Evolutionary conservation across 768 basidiomycete species (phyloP).

Genomic region (Amanita subjunquillea): DNA sequence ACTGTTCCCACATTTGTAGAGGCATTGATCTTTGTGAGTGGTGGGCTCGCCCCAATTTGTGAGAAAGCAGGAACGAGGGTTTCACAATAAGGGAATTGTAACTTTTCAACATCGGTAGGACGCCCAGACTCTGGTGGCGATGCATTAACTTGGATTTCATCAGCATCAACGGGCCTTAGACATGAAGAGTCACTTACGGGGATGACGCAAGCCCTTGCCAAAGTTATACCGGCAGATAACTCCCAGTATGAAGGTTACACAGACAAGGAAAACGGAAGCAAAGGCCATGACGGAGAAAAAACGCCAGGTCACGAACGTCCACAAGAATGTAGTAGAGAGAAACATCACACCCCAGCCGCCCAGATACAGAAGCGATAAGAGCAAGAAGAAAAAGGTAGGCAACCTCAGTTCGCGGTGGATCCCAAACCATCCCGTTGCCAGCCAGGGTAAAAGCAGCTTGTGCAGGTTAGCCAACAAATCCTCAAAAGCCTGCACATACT

Average conservation of each 20-base stretch:
- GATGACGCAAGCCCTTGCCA: conserved; percentile 59
- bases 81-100: conserved; percentile 49
- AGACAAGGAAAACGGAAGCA: conserved; percentile 46
- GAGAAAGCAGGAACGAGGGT: conserved; percentile 35
- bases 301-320: conserved; percentile 64
- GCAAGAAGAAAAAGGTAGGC: conserved; percentile 55
- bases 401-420: conserved; percentile 55
- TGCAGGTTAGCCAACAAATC: conserved; percentile 1
- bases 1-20: neutral
- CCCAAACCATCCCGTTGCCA: conserved; percentile 68
- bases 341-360: conserved; percentile 69
- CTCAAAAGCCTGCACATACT: conserved; percentile 16
- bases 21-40: neutral
- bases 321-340: conserved; percentile 59
- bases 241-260: conserved; percentile 49
- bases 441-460: conserved; percentile 62
- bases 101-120: conserved; percentile 43
- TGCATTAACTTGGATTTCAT: conserved; percentile 26
- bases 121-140: conserved; percentile 24
- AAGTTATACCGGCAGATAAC: conserved; percentile 66
- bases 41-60: neutral
- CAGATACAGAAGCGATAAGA: conserved; percentile 49
- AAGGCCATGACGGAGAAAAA: conserved; percentile 62
- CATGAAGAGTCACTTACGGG: conserved; percentile 35
- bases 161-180: neutral